Base-by-base conservation (phyloP, 2,329 filamentous ascomycete species). In the Diplodia corticola region DNA sequence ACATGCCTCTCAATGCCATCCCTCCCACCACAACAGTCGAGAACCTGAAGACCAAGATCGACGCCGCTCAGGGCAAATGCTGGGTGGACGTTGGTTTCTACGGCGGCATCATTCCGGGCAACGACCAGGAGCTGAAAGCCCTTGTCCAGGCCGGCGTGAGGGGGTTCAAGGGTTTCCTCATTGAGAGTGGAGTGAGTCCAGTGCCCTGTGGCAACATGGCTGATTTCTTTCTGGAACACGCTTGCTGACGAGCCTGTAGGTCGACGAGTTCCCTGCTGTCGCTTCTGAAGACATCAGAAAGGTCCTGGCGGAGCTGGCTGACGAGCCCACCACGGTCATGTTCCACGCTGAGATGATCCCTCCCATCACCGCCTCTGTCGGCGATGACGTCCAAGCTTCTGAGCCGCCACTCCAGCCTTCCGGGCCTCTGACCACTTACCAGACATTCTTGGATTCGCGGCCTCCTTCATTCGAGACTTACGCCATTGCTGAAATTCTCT, bases 21-120 rank as follows among this genome's bases (percentile, higher is more conserved):
- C 95, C 95, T 40, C 95, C 95, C 0, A 99, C 95, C 0, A 98
- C 94, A 10, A 98, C 94, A 0, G 84, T 98, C 3, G 82, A 84
- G 20, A 92, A 91, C 6, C 85, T 99, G 71, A 84, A 90, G 68
- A 91, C 92, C 81, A 99, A 99, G 83, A 83, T 97, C 54, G 85
- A 86, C 30, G 95, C 95, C 26, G 92, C 92, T 48, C 80, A 86
- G 68, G 92, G 91, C 37, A 90, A 98, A 80, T 97, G 94, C 80
- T 99, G 94, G 94, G 92, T 98, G 28, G 95, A 98, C 73, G 93
- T 98, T n/a, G 95, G 93, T 33, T 98, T 99, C 79, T 98, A 98
- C 76, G 95, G 95, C 28, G 95, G 95, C 35, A 88, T 98, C 46
- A 88, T 99, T 55, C 95, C 95, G 3, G 95, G 94, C 1, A 99